Conservation (phyloP, 225 moss, liverwort and hornwort genomes). For the Pleurozium schreberi region DNA sequence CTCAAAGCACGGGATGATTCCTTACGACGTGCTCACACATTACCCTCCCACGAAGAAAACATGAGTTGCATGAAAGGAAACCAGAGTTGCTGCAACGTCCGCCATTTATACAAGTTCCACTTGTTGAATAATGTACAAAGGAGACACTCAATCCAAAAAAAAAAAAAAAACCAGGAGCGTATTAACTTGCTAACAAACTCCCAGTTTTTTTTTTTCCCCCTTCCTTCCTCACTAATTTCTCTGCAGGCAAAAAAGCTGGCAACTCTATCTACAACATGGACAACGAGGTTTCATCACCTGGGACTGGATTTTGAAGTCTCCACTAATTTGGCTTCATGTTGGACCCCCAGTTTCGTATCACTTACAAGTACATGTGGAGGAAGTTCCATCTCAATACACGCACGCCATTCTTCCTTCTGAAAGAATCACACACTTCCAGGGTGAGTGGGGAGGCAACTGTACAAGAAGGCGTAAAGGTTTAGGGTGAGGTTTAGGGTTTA, state of each 20-base stretch:
- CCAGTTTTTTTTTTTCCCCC: neutral
- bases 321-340: neutral
- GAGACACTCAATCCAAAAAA: neutral
- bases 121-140: conserved; percentile 23
- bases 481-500: neutral
- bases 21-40: neutral
- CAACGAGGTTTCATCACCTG: neutral
- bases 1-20: neutral
- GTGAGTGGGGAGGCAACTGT: neutral
- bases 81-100: neutral
- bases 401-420: neutral
- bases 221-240: neutral
- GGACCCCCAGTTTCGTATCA: neutral
- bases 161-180: neutral
- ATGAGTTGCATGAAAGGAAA: neutral
- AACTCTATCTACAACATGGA: neutral
- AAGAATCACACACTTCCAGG: conserved; percentile 4
- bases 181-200: neutral
- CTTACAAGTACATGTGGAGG: conserved; percentile 22
- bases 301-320: neutral
- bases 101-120: conserved; percentile 25
- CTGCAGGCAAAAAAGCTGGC: neutral
- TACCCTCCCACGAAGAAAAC: neutral
- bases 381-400: neutral
- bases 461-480: neutral